Percentiles rank a stretch among this genome's conserved stretches.
These are phyloP conservation scores for Bipolaris oryzae DNA, from an alignment of 2,329 filamentous ascomycete genomes.

Conservation along the genomic window DNA sequence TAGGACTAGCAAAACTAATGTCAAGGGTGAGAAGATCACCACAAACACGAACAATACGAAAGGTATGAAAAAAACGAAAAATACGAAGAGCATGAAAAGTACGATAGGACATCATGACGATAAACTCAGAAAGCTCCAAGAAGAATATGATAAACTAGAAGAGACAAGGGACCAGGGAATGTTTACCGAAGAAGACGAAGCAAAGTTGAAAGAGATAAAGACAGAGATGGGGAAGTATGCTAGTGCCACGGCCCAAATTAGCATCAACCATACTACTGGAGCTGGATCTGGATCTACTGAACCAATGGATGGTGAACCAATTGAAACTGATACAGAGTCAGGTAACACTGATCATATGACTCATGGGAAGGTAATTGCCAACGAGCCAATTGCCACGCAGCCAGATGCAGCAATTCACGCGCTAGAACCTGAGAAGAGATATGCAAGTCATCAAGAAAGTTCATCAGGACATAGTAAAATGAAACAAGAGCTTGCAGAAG, in stretches of 20 bases:
- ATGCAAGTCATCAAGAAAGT: neutral
- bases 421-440: neutral
- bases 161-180: neutral
- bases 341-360: too few species aligned
- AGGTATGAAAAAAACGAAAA: neutral
- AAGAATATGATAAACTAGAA: slow-evolving; percentile 3
- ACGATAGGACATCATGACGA: neutral
- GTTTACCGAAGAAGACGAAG: neutral
- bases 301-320: neutral
- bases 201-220: neutral
- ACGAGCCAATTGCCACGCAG: neutral
- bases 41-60: too few species aligned
- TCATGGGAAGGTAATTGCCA: neutral
- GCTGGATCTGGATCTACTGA: neutral
- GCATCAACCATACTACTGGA: neutral
- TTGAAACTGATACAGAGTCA: too few species aligned
- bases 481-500: neutral
- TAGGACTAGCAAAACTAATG: too few species aligned
- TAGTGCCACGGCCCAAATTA: neutral
- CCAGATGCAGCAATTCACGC: neutral
- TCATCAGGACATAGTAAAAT: neutral
- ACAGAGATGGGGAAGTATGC: neutral
- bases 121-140: slow-evolving; percentile 6
- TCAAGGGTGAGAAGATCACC: too few species aligned
- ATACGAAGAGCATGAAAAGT: neutral